Base-by-base conservation (phyloP, 23 red algal species). In the Gracilaria gracilis region DNA sequence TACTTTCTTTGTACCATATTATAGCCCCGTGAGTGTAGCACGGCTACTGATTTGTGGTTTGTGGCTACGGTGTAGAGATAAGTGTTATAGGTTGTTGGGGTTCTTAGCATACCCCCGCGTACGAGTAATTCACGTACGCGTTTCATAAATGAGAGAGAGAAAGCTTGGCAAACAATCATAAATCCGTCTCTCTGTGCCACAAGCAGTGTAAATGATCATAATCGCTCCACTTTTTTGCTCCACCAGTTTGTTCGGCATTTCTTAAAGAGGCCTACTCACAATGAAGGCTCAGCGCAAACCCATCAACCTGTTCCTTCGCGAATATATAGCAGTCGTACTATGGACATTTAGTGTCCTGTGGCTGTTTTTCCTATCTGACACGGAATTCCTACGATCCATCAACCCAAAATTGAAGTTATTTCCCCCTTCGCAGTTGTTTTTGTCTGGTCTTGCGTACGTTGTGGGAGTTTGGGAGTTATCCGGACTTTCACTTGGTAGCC, bases 401-500 rank as follows among this genome's bases (percentile, higher is more conserved):
- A 77, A 50, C 27, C 72, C 72, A 0, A 77, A n/a, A 27, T 77
- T 77, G 72, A 13, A 50, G 23, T 42, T 3, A 28, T 77, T 77
- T 42, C 72, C 72, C 9, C 72, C 72, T 31, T 77, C 72, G 21
- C 75, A 64, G 23, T 24, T 90, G 64, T 90, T 90, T 51, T 47
- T 80, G 1, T 90, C 76, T 51, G 54, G 27, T 2, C 74, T 90
- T 1, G 87, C 67, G 12, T 50, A 32, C 28, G 53, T 72, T 23
- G 81, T 90, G 87, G 87, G 65, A 32, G 57, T 90, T 4, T 90
- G 87, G 87, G 87, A 90, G 27, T 20, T 90, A 27, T 90, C 81
- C 29, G 64, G 74, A 14, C 46, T 90, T 37, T 64, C 87, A 27
- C 46, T 80, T 54, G 87, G 87, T 25, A 76, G 67, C 27, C 53